phyloP scores from a whole-genome alignment of 1,284 basidiomycete genomes.

The Cryptococcus depauperatus region DNA sequence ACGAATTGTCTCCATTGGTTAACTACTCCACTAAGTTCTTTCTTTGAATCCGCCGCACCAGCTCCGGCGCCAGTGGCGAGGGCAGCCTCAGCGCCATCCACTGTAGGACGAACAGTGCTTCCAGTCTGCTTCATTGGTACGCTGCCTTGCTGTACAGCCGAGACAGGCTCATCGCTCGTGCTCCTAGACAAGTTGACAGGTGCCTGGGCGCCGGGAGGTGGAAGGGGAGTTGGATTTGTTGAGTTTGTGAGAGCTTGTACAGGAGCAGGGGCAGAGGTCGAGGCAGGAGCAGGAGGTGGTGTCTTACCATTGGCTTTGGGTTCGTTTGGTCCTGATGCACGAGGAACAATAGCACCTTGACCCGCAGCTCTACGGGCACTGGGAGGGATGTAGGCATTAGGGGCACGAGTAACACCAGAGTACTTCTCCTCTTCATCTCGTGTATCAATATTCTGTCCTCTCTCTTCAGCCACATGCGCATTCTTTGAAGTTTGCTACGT shows the following conservation, averaged over 20 bases:
- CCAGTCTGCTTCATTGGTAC: conserved; percentile 5
- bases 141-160: conserved; percentile 2
- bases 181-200: too few species aligned
- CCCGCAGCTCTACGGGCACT: conserved; percentile 55
- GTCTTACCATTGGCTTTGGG: conserved; percentile 15
- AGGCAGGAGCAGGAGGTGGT: conserved; percentile 4
- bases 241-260: conserved; percentile 12
- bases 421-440: conserved; percentile 92
- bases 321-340: conserved; percentile 5
- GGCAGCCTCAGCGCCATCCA: not conserved
- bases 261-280: conserved; percentile 9
- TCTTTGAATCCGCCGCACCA: conserved; percentile 6
- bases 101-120: not conserved
- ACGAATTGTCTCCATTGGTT: conserved; percentile 74
- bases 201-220: conserved; percentile 1
- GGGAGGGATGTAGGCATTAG: conserved; percentile 88
- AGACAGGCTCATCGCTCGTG: conserved; percentile 15
- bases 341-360: conserved; percentile 7
- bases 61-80: not conserved
- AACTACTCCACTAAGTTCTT: conserved; percentile 30
- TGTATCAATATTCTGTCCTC: conserved; percentile 55
- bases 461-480: conserved; percentile 83
- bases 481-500: conserved; percentile 61
- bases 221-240: conserved; percentile 6
- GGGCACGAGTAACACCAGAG: conserved; percentile 78